Evolutionary conservation across 2,329 filamentous ascomycete genomes (phyloP).

Genomic region (Colletotrichum simmondsii): DNA sequence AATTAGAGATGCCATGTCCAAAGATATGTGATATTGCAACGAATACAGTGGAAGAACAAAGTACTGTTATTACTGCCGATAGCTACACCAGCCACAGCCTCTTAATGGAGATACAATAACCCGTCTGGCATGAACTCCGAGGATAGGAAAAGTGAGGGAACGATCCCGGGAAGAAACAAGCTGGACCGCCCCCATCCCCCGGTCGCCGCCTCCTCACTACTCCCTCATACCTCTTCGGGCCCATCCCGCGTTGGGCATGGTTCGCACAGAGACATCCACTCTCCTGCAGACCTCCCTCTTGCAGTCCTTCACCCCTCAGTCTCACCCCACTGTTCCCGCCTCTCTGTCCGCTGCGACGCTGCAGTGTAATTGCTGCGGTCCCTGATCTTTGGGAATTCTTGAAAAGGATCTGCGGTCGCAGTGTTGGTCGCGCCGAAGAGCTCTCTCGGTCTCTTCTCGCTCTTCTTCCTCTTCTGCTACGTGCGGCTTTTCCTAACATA

Average conservation of each 20-base stretch:
- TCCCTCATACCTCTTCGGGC: neutral
- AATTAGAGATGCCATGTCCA: neutral
- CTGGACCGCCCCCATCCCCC: neutral
- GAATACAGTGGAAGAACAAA: neutral
- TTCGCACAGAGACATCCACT: constrained; percentile 18
- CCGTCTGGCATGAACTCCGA: neutral
- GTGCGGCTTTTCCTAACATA: neutral
- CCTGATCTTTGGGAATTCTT: constrained; percentile 30
- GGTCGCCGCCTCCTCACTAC: constrained; percentile 2
- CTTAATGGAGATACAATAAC: neutral
- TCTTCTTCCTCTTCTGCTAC: neutral
- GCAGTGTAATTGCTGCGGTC: constrained; percentile 21
- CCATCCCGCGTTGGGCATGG: constrained; percentile 1
- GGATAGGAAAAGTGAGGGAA: neutral
- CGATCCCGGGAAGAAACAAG: neutral
- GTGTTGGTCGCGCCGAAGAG: neutral
- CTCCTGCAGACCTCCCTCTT: constrained; percentile 16
- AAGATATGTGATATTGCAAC: neutral
- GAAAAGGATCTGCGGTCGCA: constrained; percentile 28
- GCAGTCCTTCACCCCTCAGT: neutral
- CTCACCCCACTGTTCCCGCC: constrained; percentile 9
- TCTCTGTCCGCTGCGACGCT: constrained; percentile 20
- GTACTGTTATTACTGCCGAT: neutral
- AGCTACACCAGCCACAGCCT: neutral
- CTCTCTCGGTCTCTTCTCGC: neutral